Conservation (phyloP, 257 asterid genomes). For the Solanum clarkiae region DNA sequence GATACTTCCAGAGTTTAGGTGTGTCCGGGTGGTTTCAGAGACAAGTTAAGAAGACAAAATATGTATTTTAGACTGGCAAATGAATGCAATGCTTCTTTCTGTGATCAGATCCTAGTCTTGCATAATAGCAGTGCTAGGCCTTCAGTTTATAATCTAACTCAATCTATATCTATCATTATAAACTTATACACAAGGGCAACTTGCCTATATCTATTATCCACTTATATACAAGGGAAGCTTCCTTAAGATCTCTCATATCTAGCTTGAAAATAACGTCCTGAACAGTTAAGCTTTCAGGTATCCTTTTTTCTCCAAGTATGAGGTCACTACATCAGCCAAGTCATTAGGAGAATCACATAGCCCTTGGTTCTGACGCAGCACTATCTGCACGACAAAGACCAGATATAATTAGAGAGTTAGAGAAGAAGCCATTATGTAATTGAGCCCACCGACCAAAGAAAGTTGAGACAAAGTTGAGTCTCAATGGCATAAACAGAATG, state of each 20-base stretch:
- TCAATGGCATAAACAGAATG: background rate
- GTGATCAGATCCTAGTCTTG: background rate
- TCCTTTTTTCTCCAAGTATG: slow-evolving; percentile 63
- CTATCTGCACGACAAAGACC: slow-evolving; percentile 42
- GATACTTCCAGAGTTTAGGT: background rate
- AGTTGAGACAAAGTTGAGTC: background rate
- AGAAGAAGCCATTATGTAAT: background rate
- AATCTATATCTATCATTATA: background rate
- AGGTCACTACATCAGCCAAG: slow-evolving; percentile 59
- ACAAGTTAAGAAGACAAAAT: background rate
- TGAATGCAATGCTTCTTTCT: background rate
- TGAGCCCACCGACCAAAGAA: background rate
- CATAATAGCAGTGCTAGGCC: background rate
- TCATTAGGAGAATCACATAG: slow-evolving; percentile 48
- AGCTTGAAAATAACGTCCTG: background rate
- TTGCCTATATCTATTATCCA: background rate
- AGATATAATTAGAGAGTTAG: background rate
- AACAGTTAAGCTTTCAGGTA: slow-evolving; percentile 46
- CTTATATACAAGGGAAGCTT: slow-evolving; percentile 4
- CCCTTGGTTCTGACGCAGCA: slow-evolving; percentile 49
- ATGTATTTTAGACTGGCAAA: background rate
- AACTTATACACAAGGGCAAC: slow-evolving; percentile 1
- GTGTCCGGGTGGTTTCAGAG: no score
- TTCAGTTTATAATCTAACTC: background rate
- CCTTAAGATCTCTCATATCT: background rate